These are phyloP conservation scores for Serendipita indica DNA, from an alignment of 768 basidiomycete genomes.

Conservation along the genomic window DNA sequence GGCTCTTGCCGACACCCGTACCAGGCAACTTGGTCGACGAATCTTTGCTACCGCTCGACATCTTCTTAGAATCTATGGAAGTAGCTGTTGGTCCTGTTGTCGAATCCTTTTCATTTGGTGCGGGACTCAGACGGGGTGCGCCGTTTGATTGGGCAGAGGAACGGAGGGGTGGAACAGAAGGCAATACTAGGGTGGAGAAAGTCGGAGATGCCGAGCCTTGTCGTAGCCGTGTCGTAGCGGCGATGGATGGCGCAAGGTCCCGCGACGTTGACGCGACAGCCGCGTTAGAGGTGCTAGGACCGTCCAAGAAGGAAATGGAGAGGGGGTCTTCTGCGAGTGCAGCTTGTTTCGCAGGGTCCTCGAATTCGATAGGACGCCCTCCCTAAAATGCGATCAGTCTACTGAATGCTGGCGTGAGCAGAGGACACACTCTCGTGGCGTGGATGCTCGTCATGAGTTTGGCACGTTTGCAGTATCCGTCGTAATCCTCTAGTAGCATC, in stretches of 20 bases:
- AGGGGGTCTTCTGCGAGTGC: not conserved
- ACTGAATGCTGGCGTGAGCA: conserved; percentile 14
- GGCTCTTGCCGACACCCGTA: conserved; percentile 23
- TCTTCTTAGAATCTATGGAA: conserved; percentile 35
- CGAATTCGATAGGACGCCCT: conserved; percentile 49
- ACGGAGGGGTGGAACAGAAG: conserved; percentile 21
- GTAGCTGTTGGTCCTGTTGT: conserved; percentile 21
- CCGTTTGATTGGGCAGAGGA: conserved; percentile 33
- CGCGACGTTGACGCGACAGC: too few species aligned
- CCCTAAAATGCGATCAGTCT: not conserved
- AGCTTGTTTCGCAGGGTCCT: conserved; percentile 24
- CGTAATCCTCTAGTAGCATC: conserved; percentile 76
- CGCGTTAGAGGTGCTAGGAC: conserved; percentile 4
- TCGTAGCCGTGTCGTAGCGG: not conserved
- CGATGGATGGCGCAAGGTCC: not conserved
- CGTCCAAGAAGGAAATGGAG: conserved; percentile 14
- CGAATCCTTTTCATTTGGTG: conserved; percentile 12
- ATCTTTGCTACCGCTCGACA: conserved; percentile 44
- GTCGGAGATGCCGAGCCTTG: not conserved
- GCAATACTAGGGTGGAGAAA: not conserved
- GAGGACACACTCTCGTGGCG: conserved; percentile 38
- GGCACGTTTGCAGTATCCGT: conserved; percentile 73
- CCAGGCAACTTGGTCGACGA: conserved; percentile 3
- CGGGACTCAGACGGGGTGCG: conserved; percentile 17
- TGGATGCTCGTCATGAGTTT: conserved; percentile 83